Conservation (phyloP, 2,329 filamentous ascomycete species). For the Sporothrix pseudoabietina region DNA sequence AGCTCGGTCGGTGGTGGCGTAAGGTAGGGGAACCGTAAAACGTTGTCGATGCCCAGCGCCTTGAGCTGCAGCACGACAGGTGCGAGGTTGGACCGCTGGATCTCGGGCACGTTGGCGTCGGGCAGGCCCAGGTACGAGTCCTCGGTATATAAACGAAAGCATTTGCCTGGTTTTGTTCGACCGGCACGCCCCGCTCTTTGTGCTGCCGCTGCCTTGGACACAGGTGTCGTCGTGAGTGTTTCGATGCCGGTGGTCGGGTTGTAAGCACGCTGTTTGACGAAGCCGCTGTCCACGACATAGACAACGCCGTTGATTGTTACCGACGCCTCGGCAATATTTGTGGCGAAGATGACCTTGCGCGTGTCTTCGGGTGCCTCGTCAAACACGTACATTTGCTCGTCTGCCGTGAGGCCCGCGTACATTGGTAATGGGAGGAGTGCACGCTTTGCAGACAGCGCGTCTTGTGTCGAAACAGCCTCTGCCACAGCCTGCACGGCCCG, state of each 20-base stretch:
- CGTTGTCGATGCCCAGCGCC: slow-evolving; percentile 91
- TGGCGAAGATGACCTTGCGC: slow-evolving; percentile 88
- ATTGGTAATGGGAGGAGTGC: slow-evolving; percentile 73
- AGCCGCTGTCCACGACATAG: slow-evolving; percentile 88
- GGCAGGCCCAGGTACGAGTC: slow-evolving; percentile 64
- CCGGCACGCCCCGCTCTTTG: slow-evolving; percentile 90
- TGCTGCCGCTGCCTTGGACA: slow-evolving; percentile 90
- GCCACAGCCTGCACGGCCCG: slow-evolving; percentile 75
- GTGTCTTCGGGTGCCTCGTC: slow-evolving; percentile 78
- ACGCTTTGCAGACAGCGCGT: slow-evolving; percentile 51
- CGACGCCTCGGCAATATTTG: slow-evolving; percentile 95
- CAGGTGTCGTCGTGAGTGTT: slow-evolving; percentile 74
- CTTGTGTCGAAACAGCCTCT: slow-evolving; percentile 65
- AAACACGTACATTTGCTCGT: slow-evolving; percentile 95
- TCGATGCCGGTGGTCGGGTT: slow-evolving; percentile 86
- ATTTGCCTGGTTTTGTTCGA: slow-evolving; percentile 87
- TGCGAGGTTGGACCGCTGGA: slow-evolving; percentile 88
- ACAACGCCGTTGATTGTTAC: slow-evolving; percentile 92
- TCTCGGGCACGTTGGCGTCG: slow-evolving; percentile 79
- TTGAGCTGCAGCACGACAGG: slow-evolving; percentile 89
- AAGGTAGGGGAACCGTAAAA: slow-evolving; percentile 86
- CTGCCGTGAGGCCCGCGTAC: slow-evolving; percentile 84
- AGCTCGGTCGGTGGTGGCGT: slow-evolving; percentile 83
- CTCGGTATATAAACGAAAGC: slow-evolving; percentile 89
- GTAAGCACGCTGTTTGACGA: slow-evolving; percentile 85